phyloP scores from a whole-genome alignment of 306 rosid genomes.

The Cyclanthera cordifolia region DNA sequence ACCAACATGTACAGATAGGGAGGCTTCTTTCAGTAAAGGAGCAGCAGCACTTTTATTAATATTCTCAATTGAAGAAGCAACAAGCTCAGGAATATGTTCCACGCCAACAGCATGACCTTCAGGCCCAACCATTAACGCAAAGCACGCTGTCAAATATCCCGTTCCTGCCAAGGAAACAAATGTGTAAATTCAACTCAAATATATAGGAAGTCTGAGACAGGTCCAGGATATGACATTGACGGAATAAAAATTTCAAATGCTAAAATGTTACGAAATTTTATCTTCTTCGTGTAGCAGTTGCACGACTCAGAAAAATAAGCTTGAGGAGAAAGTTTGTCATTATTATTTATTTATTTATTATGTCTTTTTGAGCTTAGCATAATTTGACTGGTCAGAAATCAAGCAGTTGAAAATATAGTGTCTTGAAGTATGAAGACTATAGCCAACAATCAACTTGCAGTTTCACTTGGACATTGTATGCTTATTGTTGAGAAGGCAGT shows the following conservation, averaged over 20 bases:
- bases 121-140: constrained; percentile 83
- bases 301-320: too few species aligned
- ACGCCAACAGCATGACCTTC: constrained; percentile 71
- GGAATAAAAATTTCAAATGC: not conserved
- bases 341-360: too few species aligned
- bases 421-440: not conserved
- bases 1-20: constrained; percentile 58
- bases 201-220: not conserved
- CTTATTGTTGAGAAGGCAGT: too few species aligned
- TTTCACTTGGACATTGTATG: not conserved
- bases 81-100: constrained; percentile 91
- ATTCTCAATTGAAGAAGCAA: constrained; percentile 53
- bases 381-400: too few species aligned
- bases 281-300: not conserved
- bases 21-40: constrained; percentile 53
- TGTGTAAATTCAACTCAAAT: not conserved
- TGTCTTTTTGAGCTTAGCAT: too few species aligned
- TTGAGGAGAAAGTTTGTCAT: too few species aligned
- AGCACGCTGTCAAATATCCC: constrained; percentile 88
- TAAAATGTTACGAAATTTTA: not conserved
- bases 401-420: not conserved
- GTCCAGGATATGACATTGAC: not conserved
- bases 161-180: constrained; percentile 45
- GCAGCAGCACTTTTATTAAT: constrained; percentile 71
- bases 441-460: not conserved